Evolutionary conservation across 2,329 filamentous ascomycete species (phyloP).

Genomic region (Aspergillus quadrilineatus): DNA sequence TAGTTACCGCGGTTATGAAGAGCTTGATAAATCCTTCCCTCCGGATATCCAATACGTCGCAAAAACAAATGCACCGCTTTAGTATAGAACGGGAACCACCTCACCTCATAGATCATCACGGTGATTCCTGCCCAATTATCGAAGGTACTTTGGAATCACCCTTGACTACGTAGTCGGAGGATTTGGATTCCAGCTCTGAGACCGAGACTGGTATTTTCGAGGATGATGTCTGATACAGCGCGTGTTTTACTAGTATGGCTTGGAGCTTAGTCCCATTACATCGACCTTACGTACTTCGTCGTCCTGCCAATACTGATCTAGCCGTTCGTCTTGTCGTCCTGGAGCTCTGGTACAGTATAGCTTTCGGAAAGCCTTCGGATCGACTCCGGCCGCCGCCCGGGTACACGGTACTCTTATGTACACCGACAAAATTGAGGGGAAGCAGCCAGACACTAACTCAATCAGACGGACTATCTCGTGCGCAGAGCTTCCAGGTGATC

Average conservation of each 20-base stretch:
- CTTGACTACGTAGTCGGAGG: background rate
- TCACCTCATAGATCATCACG: background rate
- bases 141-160: background rate
- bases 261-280: background rate
- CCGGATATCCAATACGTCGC: background rate
- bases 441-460: slow-evolving; percentile 1
- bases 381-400: too few species aligned
- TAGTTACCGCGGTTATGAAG: background rate
- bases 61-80: background rate
- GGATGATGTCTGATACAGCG: slow-evolving; percentile 7
- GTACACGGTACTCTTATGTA: background rate
- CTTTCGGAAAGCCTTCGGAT: too few species aligned
- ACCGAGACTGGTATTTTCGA: background rate
- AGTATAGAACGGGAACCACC: background rate
- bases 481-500: background rate
- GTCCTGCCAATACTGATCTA: background rate
- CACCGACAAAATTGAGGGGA: slow-evolving; percentile 1
- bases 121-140: background rate
- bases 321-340: background rate
- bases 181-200: background rate
- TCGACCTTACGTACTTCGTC: background rate
- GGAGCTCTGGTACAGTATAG: too few species aligned
- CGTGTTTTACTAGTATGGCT: slow-evolving; percentile 4
- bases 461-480: slow-evolving; percentile 1
- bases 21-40: background rate